Percentiles rank a stretch among this genome's conserved stretches.
Conservation (phyloP, 108 stramenopile species). For the Pseudonitzschia multistriata region DNA sequence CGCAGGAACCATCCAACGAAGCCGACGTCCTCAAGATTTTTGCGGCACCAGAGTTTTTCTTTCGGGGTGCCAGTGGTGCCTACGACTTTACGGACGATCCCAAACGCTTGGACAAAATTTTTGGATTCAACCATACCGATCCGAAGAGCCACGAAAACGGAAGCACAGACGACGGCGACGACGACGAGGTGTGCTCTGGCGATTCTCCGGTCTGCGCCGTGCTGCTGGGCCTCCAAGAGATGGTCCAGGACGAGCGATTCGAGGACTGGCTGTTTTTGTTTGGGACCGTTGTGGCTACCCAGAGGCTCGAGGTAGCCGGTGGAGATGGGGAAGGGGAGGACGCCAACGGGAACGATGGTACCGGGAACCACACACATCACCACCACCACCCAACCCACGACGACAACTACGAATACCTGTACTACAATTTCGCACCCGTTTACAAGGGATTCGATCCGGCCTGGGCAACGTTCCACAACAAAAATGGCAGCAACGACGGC, state of each 20-base stretch:
- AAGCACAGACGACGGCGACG: background rate
- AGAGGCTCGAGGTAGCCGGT: slow-evolving; percentile 16
- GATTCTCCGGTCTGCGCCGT: slow-evolving; percentile 54
- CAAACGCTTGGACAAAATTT: background rate
- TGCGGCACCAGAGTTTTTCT: slow-evolving; percentile 77
- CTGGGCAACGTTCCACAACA: background rate
- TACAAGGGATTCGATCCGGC: slow-evolving; percentile 65
- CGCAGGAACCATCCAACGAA: too few relatives aligned
- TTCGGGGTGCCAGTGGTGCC: slow-evolving; percentile 55
- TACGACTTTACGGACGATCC: slow-evolving; percentile 51
- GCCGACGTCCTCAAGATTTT: slow-evolving; percentile 55
- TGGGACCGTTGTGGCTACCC: slow-evolving; percentile 60
- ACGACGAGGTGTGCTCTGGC: slow-evolving; percentile 31
- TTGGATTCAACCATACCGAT: slow-evolving; percentile 1
- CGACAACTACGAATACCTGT: slow-evolving; percentile 48
- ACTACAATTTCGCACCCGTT: slow-evolving; percentile 75
- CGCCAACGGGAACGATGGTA: slow-evolving; percentile 10
- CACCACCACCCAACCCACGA: slow-evolving; percentile 6
- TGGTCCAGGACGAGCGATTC: slow-evolving; percentile 54
- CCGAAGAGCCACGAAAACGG: background rate
- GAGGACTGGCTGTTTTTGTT: slow-evolving; percentile 75
- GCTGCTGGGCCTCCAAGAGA: slow-evolving; percentile 51
- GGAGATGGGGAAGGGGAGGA: too few relatives aligned
- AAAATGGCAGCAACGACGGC: background rate
- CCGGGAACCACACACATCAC: slow-evolving; percentile 4